A percentile compares a stretch with the other conserved stretches of the same genome.
These are phyloP conservation scores for Ophiobolus disseminans DNA, from an alignment of 2,329 filamentous ascomycete genomes.

Conservation along the genomic window DNA sequence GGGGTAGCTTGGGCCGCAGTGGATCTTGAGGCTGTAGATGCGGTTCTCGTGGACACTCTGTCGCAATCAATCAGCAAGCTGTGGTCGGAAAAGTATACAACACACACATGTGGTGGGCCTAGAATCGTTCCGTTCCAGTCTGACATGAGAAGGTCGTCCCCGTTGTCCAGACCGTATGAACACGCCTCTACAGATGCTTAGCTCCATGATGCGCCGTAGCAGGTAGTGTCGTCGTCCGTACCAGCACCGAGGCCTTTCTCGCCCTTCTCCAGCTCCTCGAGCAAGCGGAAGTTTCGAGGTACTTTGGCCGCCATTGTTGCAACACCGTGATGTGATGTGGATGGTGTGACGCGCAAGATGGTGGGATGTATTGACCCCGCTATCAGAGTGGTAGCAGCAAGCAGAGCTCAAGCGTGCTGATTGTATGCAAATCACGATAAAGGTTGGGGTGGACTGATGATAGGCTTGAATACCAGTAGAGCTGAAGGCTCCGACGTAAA, in stretches of 20 bases:
- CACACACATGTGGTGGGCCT: slow-evolving; percentile 88
- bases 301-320: slow-evolving; percentile 72
- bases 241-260: slow-evolving; percentile 96
- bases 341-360: slow-evolving; percentile 26
- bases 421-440: background rate
- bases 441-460: slow-evolving; percentile 2
- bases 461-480: slow-evolving; percentile 3
- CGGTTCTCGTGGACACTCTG: slow-evolving; percentile 97
- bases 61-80: slow-evolving; percentile 11
- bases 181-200: slow-evolving; percentile 74
- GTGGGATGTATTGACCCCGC: slow-evolving; percentile 45
- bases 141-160: slow-evolving; percentile 94
- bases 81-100: background rate
- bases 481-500: slow-evolving; percentile 9
- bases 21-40: slow-evolving; percentile 97
- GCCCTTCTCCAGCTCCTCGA: slow-evolving; percentile 98
- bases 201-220: slow-evolving; percentile 9
- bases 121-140: slow-evolving; percentile 99
- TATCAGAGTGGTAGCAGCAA: slow-evolving; percentile 23
- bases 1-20: slow-evolving; percentile 89
- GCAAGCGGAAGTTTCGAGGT: slow-evolving; percentile 92
- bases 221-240: slow-evolving; percentile 45
- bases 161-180: slow-evolving; percentile 93
- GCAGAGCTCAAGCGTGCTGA: slow-evolving; percentile 11
- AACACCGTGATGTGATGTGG: slow-evolving; percentile 15